Base-by-base conservation (phyloP, 2,329 filamentous ascomycete genomes). In the Paramyrothecium roridum region DNA sequence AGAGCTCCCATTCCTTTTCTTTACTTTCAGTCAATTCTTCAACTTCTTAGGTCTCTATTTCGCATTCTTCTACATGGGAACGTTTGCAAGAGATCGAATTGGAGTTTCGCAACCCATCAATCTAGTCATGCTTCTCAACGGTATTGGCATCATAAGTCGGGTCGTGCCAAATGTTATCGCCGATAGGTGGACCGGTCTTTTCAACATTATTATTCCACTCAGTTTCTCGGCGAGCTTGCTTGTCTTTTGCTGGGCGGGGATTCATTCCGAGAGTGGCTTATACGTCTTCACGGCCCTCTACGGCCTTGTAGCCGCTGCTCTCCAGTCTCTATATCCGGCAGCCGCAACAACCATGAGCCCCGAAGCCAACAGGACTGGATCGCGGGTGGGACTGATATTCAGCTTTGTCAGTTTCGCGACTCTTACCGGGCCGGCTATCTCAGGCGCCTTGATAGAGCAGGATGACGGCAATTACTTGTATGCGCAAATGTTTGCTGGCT, bases 281-380 rank as follows among this genome's bases (percentile, higher is more conserved):
- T 70, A 65, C 3, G 62, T 56, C 0, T 71, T 65, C 21, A 62
- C 65, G 1, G 60, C 64, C 2, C 67, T 82, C 22, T 83, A 81
- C 56, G 83, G 84, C 1, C 65, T 85, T 3, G 70, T 75, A 4
- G 77, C 74, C 0, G 80, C 78, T 0, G 78, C 74, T 1, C 71
- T 81, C 17, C 80, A 82, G 59, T 73, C 74, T 2, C 66, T 84
- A 1, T 80, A 82, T 54, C 80, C 81, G 0, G 76, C 78, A 1
- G 76, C 76, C 0, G 61, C 81, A 12, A 76, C 75, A 26, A 78
- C 76, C 22, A 67, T 73, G 60, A 68, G 67, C 2, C 64, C 65
- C 2, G 63, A 73, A 52, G 59, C 67, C 10, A 63, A 56, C 20
- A 70, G 63, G 26, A 67, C 66, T 0, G 72, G 72, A 2, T 66